A percentile compares a stretch with the other conserved stretches of the same genome.
These are phyloP conservation scores for Nakazawaea pomicola DNA, from an alignment of 805 yeast genomes.

Conservation along the genomic window DNA sequence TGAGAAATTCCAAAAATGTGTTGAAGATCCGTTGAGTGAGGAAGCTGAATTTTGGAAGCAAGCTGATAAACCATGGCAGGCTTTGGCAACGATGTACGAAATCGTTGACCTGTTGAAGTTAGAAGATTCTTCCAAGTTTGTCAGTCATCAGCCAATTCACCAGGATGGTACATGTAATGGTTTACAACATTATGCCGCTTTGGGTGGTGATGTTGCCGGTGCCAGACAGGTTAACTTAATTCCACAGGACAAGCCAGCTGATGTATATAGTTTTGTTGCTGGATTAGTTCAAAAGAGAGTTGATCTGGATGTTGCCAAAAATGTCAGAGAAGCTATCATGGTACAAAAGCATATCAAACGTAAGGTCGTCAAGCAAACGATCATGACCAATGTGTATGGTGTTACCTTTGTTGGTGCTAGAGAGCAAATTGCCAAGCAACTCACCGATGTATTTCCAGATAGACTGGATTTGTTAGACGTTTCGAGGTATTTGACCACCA, in stretches of 20 bases:
- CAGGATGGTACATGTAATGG: constrained; percentile 90
- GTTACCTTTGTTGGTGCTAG: constrained; percentile 93
- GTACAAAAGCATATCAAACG: constrained; percentile 65
- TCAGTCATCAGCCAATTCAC: constrained; percentile 75
- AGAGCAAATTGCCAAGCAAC: constrained; percentile 77
- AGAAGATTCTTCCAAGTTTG: constrained; percentile 57
- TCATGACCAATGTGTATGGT: constrained; percentile 97
- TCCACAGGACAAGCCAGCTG: constrained; percentile 71
- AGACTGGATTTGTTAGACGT: constrained; percentile 35
- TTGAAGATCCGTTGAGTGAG: constrained; percentile 54
- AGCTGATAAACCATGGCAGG: constrained; percentile 86
- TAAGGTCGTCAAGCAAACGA: constrained; percentile 93
- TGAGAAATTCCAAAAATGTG: constrained; percentile 51
- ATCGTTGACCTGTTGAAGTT: constrained; percentile 54
- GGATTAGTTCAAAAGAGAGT: constrained; percentile 52
- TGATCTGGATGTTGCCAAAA: constrained; percentile 46
- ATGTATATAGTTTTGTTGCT: constrained; percentile 72
- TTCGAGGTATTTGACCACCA: constrained; percentile 64
- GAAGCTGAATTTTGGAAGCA: constrained; percentile 56
- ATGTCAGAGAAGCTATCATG: constrained; percentile 47
- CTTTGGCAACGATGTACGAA: constrained; percentile 65
- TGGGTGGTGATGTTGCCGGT: constrained; percentile 82
- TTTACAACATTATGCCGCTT: constrained; percentile 80
- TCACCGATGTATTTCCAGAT: constrained; percentile 48
- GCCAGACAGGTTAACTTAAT: constrained; percentile 73